Evolutionary conservation across 164 flowering plant genomes (phyloP), one percentile per base, ranked within the genome.

Genomic region (Piper betle): DNA sequence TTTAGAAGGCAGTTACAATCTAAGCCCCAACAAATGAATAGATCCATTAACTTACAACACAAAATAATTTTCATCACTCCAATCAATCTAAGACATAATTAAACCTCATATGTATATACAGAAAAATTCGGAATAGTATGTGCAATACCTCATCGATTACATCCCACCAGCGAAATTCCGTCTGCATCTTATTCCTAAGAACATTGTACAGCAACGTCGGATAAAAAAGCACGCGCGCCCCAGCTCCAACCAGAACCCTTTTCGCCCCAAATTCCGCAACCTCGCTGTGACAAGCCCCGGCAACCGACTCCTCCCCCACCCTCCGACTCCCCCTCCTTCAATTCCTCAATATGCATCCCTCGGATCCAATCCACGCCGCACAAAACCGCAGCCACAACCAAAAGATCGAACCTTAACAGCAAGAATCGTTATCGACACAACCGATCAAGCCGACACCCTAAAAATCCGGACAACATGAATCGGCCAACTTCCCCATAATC

Each of bases 131-230:
- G 39, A 39, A 58, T 17, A 39, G 19, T 50, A 58, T 11, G 37
- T 46, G 54, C 10, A n/a, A 61, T 81, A 91, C 97, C 96, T 88
- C 73, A 63, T 74, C 90, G 39, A 91, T 73, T 62, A 75, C 70
- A 73, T 91, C 97, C 96, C 96, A 91, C 97, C 97, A 91, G 19
- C 86, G 81, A 58, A 91, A 88, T 73, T 86, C 96, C 2, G 87
- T 33, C 76, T 91, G 84, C 65, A 91, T 53, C 79, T 78, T 88
- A 62, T 91, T 86, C 67, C 97, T 75, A n/a, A 83, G 58, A 66
- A 91, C 85, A 71, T 91, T 88, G 64, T 91, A 88, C 39, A 91
- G 66, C 73, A 91, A 73, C 19, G 97, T 88, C 0, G 96, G 97
- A 59, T 91, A 88, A 65, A 91, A 88, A 20, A 91, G 79, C 9